phyloP scores from a whole-genome alignment of 2,329 filamentous ascomycete genomes.

The Hypoxylon sp. region DNA sequence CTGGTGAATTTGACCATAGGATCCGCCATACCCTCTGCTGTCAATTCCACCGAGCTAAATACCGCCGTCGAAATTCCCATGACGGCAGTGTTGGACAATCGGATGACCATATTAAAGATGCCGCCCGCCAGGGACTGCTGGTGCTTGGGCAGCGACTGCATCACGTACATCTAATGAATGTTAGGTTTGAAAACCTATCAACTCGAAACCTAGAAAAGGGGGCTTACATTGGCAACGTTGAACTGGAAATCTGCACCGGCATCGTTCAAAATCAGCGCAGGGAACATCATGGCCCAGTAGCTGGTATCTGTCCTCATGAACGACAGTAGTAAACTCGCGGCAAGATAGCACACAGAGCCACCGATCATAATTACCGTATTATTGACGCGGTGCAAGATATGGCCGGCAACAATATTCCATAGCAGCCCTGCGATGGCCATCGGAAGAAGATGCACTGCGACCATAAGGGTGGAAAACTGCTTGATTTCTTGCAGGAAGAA shows the following conservation, averaged over 20 bases:
- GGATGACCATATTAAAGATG: constrained; percentile 74
- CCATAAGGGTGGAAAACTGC: constrained; percentile 64
- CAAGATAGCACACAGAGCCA: constrained; percentile 56
- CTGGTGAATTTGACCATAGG: constrained; percentile 62
- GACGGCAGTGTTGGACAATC: constrained; percentile 69
- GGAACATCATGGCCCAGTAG: constrained; percentile 76
- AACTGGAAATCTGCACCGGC: constrained; percentile 77
- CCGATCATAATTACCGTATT: constrained; percentile 71
- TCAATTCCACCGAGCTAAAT: constrained; percentile 62
- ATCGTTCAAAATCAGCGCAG: constrained; percentile 69
- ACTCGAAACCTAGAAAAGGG: not conserved
- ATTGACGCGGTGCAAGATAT: constrained; percentile 71
- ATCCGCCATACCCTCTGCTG: constrained; percentile 52
- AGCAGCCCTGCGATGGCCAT: constrained; percentile 72
- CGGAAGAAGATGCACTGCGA: constrained; percentile 73
- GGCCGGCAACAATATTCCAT: constrained; percentile 72
- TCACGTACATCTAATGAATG: constrained; percentile 70
- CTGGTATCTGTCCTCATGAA: constrained; percentile 65
- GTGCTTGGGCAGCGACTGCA: constrained; percentile 70
- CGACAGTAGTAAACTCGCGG: constrained; percentile 63
- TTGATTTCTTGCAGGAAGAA: constrained; percentile 73
- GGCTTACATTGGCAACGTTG: constrained; percentile 74
- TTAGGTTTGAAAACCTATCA: constrained; percentile 31
- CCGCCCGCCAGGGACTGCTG: constrained; percentile 75
- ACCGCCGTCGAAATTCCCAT: constrained; percentile 72